phyloP scores from a whole-genome alignment of 192 early-diverging fungal genomes.

The Ambispora gerdemannii region DNA sequence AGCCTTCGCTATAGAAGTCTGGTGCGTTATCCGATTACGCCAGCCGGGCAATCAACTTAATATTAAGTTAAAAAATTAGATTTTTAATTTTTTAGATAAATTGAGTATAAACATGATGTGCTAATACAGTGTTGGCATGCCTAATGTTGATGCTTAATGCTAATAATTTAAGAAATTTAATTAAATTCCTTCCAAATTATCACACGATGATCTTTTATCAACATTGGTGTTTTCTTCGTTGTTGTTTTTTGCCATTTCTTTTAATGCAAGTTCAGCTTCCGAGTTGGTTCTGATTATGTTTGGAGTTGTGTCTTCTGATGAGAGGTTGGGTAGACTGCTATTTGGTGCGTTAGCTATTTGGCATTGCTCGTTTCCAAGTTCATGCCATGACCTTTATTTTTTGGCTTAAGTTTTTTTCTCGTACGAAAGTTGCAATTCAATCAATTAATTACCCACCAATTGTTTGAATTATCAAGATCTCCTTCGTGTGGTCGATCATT shows the following conservation, averaged over 20 bases:
- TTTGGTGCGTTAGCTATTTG: background rate
- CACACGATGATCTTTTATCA: no score
- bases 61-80: no score
- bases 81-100: no score
- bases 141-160: no score
- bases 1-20: slow-evolving; percentile 22
- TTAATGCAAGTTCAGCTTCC: no score
- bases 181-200: no score
- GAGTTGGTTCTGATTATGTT: no score
- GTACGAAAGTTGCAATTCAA: background rate
- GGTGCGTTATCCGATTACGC: slow-evolving; percentile 34
- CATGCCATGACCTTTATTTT: background rate
- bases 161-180: no score
- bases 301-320: slow-evolving; percentile 12
- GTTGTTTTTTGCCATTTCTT: no score
- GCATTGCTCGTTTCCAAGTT: slow-evolving; percentile 1
- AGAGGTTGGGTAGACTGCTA: background rate
- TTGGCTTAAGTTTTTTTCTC: background rate
- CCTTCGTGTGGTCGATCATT: background rate
- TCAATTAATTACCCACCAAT: background rate
- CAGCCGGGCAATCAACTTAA: slow-evolving; percentile 26
- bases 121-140: no score
- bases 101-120: no score
- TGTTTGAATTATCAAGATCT: background rate
- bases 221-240: no score